Conservation (phyloP, 164 flowering plant species). For the Euptelea pleiosperma region DNA sequence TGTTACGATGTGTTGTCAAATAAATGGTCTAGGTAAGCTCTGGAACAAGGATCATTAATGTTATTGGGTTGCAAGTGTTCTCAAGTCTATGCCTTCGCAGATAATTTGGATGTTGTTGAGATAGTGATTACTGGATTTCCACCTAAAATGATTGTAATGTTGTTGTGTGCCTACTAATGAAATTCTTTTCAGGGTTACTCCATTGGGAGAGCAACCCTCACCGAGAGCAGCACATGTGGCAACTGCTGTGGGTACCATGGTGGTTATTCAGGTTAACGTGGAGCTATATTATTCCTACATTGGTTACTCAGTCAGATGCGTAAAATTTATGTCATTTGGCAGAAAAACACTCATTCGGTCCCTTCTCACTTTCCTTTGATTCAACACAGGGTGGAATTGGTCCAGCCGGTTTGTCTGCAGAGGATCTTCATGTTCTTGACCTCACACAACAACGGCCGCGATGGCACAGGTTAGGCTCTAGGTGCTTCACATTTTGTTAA, state of each 20-base stretch:
- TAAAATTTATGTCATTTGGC: constrained; percentile 2
- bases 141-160: not conserved
- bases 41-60: not conserved
- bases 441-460: constrained; percentile 95
- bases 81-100: no score
- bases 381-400: constrained; percentile 94
- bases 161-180: constrained; percentile 7
- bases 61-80: not conserved
- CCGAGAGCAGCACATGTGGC: constrained; percentile 99
- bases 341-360: constrained; percentile 7
- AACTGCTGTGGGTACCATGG: constrained; percentile 99
- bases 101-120: no score
- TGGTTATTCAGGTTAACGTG: constrained; percentile 84
- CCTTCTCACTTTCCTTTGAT: constrained; percentile 7
- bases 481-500: no score
- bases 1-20: constrained; percentile 91
- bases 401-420: constrained; percentile 98
- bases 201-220: constrained; percentile 96
- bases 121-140: not conserved
- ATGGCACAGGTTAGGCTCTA: constrained; percentile 95
- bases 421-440: constrained; percentile 99
- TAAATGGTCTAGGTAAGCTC: constrained; percentile 89
- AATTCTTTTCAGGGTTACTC: constrained; percentile 59
- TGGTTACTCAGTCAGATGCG: no score
- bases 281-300: not conserved